Evolutionary conservation across 345 rosid species (phyloP).

Genomic region (Eutrema yunnanense): DNA sequence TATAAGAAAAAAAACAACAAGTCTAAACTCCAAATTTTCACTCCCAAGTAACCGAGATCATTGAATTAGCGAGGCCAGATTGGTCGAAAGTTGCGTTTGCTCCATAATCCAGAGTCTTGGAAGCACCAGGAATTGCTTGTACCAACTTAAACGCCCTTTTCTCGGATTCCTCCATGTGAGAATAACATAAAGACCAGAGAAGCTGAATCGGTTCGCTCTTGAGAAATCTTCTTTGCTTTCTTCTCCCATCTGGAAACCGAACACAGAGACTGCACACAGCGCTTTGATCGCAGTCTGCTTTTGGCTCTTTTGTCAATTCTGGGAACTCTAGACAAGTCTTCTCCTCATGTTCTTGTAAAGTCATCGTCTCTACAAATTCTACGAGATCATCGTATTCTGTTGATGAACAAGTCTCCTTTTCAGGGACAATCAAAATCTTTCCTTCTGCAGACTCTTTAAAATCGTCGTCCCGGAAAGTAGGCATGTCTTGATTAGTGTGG

Average conservation of each 20-base stretch:
- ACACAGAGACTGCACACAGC: constrained; percentile 66
- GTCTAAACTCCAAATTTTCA: constrained; percentile 20
- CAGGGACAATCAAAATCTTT: no score
- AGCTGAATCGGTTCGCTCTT: constrained; percentile 64
- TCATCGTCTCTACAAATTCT: no score
- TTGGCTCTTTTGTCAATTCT: constrained; percentile 66
- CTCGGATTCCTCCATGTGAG: constrained; percentile 46
- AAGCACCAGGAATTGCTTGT: constrained; percentile 65
- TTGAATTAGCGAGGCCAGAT: constrained; percentile 63
- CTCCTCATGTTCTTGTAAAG: no score
- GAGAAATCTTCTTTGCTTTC: constrained; percentile 65
- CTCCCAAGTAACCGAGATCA: constrained; percentile 69
- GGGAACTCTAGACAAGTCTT: constrained; percentile 39
- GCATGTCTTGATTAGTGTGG: neutral
- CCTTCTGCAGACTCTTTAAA: neutral
- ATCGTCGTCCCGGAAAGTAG: neutral
- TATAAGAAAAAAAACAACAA: neutral
- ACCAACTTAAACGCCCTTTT: constrained; percentile 54
- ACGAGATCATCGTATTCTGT: no score
- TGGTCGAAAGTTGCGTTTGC: constrained; percentile 46
- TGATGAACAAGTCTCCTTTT: neutral
- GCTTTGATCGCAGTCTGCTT: constrained; percentile 40
- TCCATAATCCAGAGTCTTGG: constrained; percentile 48
- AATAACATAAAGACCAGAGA: constrained; percentile 69
- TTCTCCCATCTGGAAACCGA: constrained; percentile 79